Base-by-base conservation (phyloP, 192 early-diverging fungal genomes). In the Coemansia sp. region DNA sequence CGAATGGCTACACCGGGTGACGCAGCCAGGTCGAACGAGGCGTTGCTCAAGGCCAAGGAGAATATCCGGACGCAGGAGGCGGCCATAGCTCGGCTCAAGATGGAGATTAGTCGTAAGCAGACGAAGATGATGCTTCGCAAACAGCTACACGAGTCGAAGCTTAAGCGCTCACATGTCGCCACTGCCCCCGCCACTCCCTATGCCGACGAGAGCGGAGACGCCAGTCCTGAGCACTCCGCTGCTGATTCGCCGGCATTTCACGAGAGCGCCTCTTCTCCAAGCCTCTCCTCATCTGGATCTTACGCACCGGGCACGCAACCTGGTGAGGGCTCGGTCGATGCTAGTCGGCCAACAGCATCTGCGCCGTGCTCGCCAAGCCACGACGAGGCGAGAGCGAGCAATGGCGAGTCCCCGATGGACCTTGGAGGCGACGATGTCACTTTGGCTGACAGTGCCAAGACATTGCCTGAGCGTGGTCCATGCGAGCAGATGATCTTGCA, bases 61-160 rank as follows among this genome's bases (percentile, higher is more conserved):
- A 47, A 46, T 13, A 34, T 80, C 18, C 66, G 59, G 63, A 71
- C 67, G 13, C 66, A 80, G 31, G 78, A 80, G 64, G 64, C 71
- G 31, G 78, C 74, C 38, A 80, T 80, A 24, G 78, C 78, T 5
- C 62, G 67, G 41, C 73, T 80, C 18, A 75, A 70, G 64, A 70
- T 73, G 24, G 66, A 80, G 52, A 80, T 80, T 60, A 75, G 67
- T 27, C 78, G 70, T 18, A 71, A 65, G 38, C 73, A 80, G 67
- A 65, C 74, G 5, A 60, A 60, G 41, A 71, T 74, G 31, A 59
- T 72, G 11, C 36, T 80, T 38, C 73, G 71, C 20, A 72, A 76
- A 42, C 73, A 68, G 67, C 49, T 76, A 22, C 59, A 67, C 22
- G 51, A 66, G 40, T 65, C 74, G 16, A 75, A 67, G 44, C 29